Conservation (phyloP, 2,329 filamentous ascomycete genomes). For the Amphichorda felina region DNA sequence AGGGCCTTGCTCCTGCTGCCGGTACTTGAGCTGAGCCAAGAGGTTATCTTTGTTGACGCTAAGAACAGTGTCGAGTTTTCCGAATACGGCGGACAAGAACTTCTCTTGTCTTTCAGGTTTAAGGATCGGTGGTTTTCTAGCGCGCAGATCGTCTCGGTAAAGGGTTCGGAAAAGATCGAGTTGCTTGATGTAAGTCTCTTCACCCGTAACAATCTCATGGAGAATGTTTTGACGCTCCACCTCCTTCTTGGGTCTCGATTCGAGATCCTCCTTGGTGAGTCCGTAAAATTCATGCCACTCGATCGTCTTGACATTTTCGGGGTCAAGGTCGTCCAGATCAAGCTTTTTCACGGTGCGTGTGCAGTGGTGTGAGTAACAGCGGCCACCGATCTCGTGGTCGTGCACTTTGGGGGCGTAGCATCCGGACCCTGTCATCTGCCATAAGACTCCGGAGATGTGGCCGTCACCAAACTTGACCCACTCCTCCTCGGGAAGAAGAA, state of each 20-base stretch:
- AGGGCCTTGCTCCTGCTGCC: slow-evolving; percentile 91
- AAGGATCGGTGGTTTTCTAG: slow-evolving; percentile 69
- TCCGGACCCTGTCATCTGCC: slow-evolving; percentile 81
- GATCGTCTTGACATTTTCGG: slow-evolving; percentile 55
- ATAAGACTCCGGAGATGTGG: slow-evolving; percentile 77
- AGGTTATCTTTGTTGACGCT: slow-evolving; percentile 88
- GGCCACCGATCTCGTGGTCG: slow-evolving; percentile 52
- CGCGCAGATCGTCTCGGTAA: slow-evolving; percentile 70
- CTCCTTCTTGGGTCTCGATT: slow-evolving; percentile 68
- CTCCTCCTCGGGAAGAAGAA: slow-evolving; percentile 81
- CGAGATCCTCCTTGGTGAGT: slow-evolving; percentile 64
- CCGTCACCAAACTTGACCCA: slow-evolving; percentile 89
- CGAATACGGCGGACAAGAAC: slow-evolving; percentile 80
- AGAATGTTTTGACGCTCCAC: slow-evolving; percentile 86
- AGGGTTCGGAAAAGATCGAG: slow-evolving; percentile 75
- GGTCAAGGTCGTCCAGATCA: slow-evolving; percentile 63
- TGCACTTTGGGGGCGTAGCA: slow-evolving; percentile 87
- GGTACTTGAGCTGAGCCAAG: slow-evolving; percentile 86
- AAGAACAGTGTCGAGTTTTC: slow-evolving; percentile 79
- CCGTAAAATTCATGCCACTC: slow-evolving; percentile 90
- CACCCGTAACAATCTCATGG: slow-evolving; percentile 88
- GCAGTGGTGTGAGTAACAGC: slow-evolving; percentile 91
- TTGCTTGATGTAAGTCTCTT: slow-evolving; percentile 83
- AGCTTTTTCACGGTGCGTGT: slow-evolving; percentile 91
- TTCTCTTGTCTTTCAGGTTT: slow-evolving; percentile 63